Conservation (phyloP, 371 early-diverging fungal genomes). For the Lichtheimia corymbifera region DNA sequence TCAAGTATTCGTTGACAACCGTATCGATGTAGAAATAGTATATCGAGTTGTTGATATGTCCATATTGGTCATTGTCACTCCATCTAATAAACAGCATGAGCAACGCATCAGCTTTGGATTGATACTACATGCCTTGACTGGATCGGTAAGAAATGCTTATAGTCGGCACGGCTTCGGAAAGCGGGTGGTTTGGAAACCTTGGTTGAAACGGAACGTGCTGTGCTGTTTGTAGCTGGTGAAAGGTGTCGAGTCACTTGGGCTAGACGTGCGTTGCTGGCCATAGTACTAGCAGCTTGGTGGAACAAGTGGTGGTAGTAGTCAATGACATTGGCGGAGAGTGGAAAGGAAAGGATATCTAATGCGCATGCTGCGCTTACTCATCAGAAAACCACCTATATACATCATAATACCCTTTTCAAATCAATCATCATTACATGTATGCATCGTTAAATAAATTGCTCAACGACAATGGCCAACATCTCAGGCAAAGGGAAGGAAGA, state of each 20-base stretch:
- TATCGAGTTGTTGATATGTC: slow-evolving; percentile 65
- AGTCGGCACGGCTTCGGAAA: slow-evolving; percentile 30
- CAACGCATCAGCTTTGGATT: background rate
- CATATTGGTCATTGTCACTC: slow-evolving; percentile 66
- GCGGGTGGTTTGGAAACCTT: slow-evolving; percentile 11
- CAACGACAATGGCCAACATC: no score
- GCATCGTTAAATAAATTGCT: no score
- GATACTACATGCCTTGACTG: slow-evolving; percentile 33
- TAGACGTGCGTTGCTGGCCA: slow-evolving; percentile 6
- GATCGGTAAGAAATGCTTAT: slow-evolving; percentile 46
- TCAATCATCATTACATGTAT: no score
- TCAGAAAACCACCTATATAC: no score
- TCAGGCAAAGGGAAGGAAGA: no score
- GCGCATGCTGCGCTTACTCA: no score
- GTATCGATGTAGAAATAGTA: slow-evolving; percentile 66
- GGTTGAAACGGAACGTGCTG: background rate
- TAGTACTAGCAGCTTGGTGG: background rate
- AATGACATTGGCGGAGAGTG: no score
- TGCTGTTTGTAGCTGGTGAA: background rate
- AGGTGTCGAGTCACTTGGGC: slow-evolving; percentile 4
- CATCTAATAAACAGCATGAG: slow-evolving; percentile 26
- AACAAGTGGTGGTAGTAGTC: no score
- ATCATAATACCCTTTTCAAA: no score
- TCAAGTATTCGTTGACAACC: slow-evolving; percentile 59
- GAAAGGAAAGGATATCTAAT: no score